These are phyloP conservation scores for Alternaria dauci DNA, from an alignment of 2,329 filamentous ascomycete species.

Conservation along the genomic window DNA sequence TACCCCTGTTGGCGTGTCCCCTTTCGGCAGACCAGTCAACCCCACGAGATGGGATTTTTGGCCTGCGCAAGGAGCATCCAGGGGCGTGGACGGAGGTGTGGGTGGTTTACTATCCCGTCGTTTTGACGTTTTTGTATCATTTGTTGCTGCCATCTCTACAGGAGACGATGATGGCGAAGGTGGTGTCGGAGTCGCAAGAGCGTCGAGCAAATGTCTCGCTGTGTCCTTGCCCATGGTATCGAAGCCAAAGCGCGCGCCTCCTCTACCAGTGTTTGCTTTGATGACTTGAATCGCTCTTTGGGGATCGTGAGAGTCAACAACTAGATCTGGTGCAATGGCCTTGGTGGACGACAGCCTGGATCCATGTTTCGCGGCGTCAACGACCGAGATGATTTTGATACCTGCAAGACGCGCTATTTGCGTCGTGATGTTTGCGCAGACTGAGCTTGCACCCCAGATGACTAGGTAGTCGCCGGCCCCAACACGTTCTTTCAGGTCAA, in stretches of 20 bases:
- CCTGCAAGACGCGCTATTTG: conserved; percentile 74
- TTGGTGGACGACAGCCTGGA: conserved; percentile 45
- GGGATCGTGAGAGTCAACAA: conserved; percentile 74
- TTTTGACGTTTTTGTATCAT: conserved; percentile 4
- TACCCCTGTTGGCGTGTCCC: conserved; percentile 54
- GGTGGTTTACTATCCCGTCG: conserved; percentile 23
- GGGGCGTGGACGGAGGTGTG: conserved; percentile 43
- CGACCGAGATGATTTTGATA: conserved; percentile 70
- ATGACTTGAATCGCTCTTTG: conserved; percentile 72
- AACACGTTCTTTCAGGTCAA: conserved; percentile 62
- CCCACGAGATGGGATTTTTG: conserved; percentile 49
- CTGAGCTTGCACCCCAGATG: conserved; percentile 78
- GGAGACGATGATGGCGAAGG: background rate
- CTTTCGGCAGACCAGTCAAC: conserved; percentile 72
- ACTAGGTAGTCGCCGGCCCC: conserved; percentile 72
- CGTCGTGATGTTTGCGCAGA: conserved; percentile 70
- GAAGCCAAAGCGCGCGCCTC: conserved; percentile 69
- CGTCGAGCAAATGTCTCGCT: conserved; percentile 65
- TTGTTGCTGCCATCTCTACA: background rate
- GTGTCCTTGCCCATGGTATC: conserved; percentile 74
- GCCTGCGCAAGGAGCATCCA: conserved; percentile 34
- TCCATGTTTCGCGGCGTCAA: conserved; percentile 73
- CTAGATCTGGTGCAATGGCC: conserved; percentile 65
- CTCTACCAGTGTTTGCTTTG: conserved; percentile 63
- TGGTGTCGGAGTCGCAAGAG: conserved; percentile 50